Percentiles rank a stretch among this genome's conserved stretches.
phyloP scores from a whole-genome alignment of 768 basidiomycete genomes.

The Clitopilus hobsonii region DNA sequence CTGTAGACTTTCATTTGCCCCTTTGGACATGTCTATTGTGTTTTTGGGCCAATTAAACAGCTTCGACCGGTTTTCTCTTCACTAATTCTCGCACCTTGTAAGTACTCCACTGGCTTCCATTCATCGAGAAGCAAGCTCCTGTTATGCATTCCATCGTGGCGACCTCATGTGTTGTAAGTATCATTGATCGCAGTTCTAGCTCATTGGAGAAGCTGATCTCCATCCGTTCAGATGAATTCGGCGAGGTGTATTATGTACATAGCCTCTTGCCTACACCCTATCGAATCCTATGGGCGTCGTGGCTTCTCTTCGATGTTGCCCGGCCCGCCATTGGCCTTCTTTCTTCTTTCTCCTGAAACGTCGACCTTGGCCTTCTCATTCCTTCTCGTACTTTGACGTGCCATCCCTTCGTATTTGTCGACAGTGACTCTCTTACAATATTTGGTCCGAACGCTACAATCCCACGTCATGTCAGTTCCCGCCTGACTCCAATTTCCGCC shows the following conservation, averaged over 20 bases:
- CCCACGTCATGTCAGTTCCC: conserved; percentile 34
- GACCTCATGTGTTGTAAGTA: neutral
- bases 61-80: no score
- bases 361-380: neutral
- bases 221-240: neutral
- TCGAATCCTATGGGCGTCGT: neutral
- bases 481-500: conserved; percentile 11
- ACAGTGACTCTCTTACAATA: conserved; percentile 10
- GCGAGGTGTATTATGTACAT: neutral
- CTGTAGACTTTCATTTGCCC: no score
- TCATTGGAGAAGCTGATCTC: neutral
- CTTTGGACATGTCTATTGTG: no score
- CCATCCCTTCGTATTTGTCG: conserved; percentile 11
- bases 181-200: no score
- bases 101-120: neutral
- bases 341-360: neutral
- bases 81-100: no score
- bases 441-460: conserved; percentile 20
- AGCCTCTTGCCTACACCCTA: neutral
- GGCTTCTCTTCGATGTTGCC: neutral
- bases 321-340: neutral
- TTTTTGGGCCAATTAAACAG: no score
- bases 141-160: neutral
- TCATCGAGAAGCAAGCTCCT: neutral
- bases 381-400: conserved; percentile 6